Evolutionary conservation across 2,329 filamentous ascomycete species (phyloP).

Genomic region (Talaromyces sp.): DNA sequence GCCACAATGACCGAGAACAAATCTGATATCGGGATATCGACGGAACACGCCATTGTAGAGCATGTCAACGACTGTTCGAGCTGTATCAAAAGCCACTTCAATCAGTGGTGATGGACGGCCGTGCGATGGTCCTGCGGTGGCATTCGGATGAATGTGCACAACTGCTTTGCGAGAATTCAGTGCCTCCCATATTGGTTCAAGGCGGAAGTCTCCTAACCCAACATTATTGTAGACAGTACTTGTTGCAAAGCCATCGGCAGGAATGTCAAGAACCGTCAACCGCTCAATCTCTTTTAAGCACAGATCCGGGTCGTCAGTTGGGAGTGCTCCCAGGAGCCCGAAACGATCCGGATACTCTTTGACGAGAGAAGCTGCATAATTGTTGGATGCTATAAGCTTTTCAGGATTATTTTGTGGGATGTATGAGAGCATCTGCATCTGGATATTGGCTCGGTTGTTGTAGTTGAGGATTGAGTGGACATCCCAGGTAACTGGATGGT

Average conservation of each 20-base stretch:
- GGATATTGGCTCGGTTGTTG: slow-evolving; percentile 11
- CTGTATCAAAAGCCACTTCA: slow-evolving; percentile 13
- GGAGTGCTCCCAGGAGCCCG: slow-evolving; percentile 9
- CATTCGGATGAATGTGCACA: slow-evolving; percentile 12
- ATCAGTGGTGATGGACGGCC: slow-evolving; percentile 8
- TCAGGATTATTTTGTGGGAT: slow-evolving; percentile 2
- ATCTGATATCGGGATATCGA: slow-evolving; percentile 10
- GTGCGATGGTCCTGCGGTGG: background rate
- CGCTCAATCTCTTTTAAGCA: slow-evolving; percentile 10
- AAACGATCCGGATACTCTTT: slow-evolving; percentile 3
- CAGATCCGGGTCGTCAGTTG: slow-evolving; percentile 1
- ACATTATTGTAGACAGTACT: background rate
- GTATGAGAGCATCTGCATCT: slow-evolving; percentile 15
- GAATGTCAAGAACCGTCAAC: background rate
- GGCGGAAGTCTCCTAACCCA: background rate
- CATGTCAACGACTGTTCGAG: slow-evolving; percentile 7
- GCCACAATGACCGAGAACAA: slow-evolving; percentile 11
- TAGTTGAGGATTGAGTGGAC: slow-evolving; percentile 5
- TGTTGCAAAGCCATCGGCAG: slow-evolving; percentile 7
- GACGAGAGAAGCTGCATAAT: background rate
- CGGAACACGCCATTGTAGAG: slow-evolving; percentile 8
- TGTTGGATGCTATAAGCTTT: slow-evolving; percentile 3
- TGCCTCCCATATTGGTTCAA: slow-evolving; percentile 5
- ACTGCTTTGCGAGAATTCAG: slow-evolving; percentile 11
- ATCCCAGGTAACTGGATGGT: background rate